A percentile compares a stretch with the other conserved stretches of the same genome.
phyloP scores from a whole-genome alignment of 306 rosid species.

The Astragalus glycyphyllos region DNA sequence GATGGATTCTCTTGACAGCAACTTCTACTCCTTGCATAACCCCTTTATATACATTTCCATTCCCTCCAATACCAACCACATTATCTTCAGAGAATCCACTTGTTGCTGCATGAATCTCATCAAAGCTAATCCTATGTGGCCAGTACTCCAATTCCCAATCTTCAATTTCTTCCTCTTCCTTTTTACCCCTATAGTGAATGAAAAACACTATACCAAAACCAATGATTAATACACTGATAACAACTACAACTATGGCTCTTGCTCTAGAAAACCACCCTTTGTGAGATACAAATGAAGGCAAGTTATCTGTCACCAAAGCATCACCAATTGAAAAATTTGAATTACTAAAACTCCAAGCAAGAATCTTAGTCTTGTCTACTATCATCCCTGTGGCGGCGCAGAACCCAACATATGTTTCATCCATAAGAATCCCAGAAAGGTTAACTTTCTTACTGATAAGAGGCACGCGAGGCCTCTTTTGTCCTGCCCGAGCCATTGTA shows the following conservation, averaged over 20 bases:
- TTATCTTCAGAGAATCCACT: slow-evolving; percentile 60
- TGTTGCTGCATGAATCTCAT: slow-evolving; percentile 57
- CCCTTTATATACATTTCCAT: slow-evolving; percentile 71
- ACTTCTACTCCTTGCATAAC: slow-evolving; percentile 54
- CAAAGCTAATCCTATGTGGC: slow-evolving; percentile 65
- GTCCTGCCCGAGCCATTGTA: slow-evolving; percentile 56
- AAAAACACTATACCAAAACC: slow-evolving; percentile 35
- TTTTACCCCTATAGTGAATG: slow-evolving; percentile 29
- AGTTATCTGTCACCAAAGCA: slow-evolving; percentile 51
- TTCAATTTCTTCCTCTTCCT: slow-evolving; percentile 47
- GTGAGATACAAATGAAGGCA: slow-evolving; percentile 60
- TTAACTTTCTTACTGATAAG: slow-evolving; percentile 52
- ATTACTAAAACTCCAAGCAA: slow-evolving; percentile 66
- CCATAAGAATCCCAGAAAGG: slow-evolving; percentile 55
- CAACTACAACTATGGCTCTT: slow-evolving; percentile 39
- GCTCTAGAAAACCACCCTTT: slow-evolving; percentile 44
- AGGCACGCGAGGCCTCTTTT: slow-evolving; percentile 52
- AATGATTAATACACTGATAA: slow-evolving; percentile 38
- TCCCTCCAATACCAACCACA: slow-evolving; percentile 58
- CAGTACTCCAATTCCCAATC: slow-evolving; percentile 71
- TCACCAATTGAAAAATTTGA: slow-evolving; percentile 62
- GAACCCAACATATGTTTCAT: slow-evolving; percentile 58
- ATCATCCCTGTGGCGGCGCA: slow-evolving; percentile 50
- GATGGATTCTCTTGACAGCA: slow-evolving; percentile 61
- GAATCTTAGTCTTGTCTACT: slow-evolving; percentile 50